Base-by-base conservation (phyloP, 2,329 filamentous ascomycete species). In the Biscogniauxia mediterranea region DNA sequence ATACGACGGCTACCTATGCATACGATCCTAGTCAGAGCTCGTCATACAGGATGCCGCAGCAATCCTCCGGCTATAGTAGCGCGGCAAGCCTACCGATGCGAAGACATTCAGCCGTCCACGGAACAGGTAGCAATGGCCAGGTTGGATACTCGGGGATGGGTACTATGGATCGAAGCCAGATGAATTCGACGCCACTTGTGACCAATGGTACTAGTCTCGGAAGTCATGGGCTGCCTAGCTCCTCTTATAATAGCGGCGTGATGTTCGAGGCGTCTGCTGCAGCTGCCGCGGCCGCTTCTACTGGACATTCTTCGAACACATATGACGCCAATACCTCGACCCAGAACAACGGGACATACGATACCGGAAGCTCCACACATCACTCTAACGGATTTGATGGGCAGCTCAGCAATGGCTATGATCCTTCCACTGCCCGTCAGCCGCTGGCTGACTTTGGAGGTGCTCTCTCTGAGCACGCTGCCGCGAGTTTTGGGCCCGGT, bases 201-300 rank as follows among this genome's bases (percentile, higher is more conserved):
- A 23, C 50, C 11, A 66, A 64, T 32, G 63, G 56, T 4, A 38
- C 17, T 15, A 53, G 21, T n/a, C 55, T 69, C 28, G 20, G 51
- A n/a, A 20, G 32, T 13, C 63, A 68, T 20, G 46, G 54, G 11
- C 28, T 69, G 1, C 17, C 58, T 9, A 56, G 57, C n/a, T 54
- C 57, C 11, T 19, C 64, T 2, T 68, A 66, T 53, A 25, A 60
- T 6, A 64, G 61, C 13, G 62, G 61, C 9, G 38, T 57, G 1
- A 55, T 64, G n/a, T 69, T 66, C 20, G 54, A 59, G 15, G 5
- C 60, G 20, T 63, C 67, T n/a, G 61, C 62, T 25, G 21, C 59
- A 5, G 38, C 58, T 2, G 56, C 61, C 2, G 53, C 57, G 0
- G 55, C 63, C 11, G 51, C 54, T 21, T 19, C 62, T n/a, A 20